phyloP scores from a whole-genome alignment of 306 rosid species.

The Rubus idaeus region DNA sequence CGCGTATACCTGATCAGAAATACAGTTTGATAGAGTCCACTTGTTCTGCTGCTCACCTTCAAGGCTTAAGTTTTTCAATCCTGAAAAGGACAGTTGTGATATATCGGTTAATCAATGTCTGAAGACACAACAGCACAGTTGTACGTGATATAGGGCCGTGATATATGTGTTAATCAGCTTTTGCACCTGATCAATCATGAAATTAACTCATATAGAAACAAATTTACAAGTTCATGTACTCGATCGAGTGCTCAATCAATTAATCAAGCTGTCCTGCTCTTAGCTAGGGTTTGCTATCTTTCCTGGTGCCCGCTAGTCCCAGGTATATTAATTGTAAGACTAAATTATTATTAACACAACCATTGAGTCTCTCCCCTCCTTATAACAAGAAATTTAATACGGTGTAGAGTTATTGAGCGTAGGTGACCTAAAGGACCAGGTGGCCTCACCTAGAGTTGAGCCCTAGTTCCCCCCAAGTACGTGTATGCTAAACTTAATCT shows the following conservation, averaged over 20 bases:
- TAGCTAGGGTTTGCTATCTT: not conserved
- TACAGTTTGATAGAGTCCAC: conserved; percentile 54
- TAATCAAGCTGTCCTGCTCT: not conserved
- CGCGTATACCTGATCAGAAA: conserved; percentile 23
- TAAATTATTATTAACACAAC: not conserved
- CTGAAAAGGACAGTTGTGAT: conserved; percentile 18
- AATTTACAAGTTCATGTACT: not conserved
- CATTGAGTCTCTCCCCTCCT: not conserved
- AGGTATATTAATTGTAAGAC: not conserved
- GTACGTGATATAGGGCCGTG: not conserved
- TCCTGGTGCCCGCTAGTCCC: not conserved
- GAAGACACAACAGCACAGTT: too few relatives aligned
- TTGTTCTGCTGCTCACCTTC: conserved; percentile 58
- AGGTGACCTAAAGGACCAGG: not conserved
- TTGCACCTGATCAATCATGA: not conserved
- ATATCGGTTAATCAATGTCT: too few relatives aligned
- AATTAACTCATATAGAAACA: not conserved
- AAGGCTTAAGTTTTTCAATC: conserved; percentile 46
- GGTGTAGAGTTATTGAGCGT: not conserved
- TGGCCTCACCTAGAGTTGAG: not conserved
- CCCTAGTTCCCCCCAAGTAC: not conserved
- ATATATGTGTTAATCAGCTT: not conserved
- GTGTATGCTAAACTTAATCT: too few relatives aligned
- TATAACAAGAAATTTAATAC: not conserved
- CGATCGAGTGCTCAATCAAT: not conserved